phyloP scores from a whole-genome alignment of 495 filamentous ascomycete genomes.

The Penicillium antarcticum region DNA sequence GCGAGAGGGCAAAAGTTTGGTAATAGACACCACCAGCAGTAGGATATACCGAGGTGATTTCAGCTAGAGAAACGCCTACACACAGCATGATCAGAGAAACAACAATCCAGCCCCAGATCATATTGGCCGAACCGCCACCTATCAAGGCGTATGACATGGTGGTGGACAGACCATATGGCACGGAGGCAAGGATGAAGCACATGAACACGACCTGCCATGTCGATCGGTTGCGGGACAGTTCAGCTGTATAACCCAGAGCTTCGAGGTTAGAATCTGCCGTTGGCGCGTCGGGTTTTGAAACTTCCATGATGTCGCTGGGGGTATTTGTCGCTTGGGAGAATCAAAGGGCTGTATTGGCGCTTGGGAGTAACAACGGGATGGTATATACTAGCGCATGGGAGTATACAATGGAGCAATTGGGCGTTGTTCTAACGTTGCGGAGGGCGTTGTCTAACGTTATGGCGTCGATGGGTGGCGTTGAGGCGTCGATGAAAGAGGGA shows the following conservation, averaged over 20 bases:
- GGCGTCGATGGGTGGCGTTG: no score
- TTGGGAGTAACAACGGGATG: no score
- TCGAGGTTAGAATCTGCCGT: slow-evolving; percentile 21
- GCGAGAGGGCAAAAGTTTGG: slow-evolving; percentile 57
- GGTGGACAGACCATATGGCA: slow-evolving; percentile 58
- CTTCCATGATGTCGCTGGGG: no score
- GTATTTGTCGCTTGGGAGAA: no score
- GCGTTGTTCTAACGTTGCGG: no score
- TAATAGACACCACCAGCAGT: slow-evolving; percentile 62
- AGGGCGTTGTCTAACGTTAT: no score
- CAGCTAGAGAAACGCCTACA: slow-evolving; percentile 60
- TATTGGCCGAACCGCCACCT: slow-evolving; percentile 54
- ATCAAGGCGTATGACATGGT: slow-evolving; percentile 59
- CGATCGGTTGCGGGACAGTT: slow-evolving; percentile 51
- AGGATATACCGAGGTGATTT: slow-evolving; percentile 63
- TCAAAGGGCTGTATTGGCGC: no score
- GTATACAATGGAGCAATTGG: no score
- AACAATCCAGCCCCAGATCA: slow-evolving; percentile 60
- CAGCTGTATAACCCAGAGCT: slow-evolving; percentile 51
- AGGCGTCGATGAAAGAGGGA: no score
- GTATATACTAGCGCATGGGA: no score
- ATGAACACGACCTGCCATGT: slow-evolving; percentile 34
- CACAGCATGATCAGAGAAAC: slow-evolving; percentile 61
- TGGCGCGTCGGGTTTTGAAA: background rate
- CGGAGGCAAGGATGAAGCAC: slow-evolving; percentile 47